phyloP scores from a whole-genome alignment of 208 protist species.

The Angomonas ambiguus region DNA sequence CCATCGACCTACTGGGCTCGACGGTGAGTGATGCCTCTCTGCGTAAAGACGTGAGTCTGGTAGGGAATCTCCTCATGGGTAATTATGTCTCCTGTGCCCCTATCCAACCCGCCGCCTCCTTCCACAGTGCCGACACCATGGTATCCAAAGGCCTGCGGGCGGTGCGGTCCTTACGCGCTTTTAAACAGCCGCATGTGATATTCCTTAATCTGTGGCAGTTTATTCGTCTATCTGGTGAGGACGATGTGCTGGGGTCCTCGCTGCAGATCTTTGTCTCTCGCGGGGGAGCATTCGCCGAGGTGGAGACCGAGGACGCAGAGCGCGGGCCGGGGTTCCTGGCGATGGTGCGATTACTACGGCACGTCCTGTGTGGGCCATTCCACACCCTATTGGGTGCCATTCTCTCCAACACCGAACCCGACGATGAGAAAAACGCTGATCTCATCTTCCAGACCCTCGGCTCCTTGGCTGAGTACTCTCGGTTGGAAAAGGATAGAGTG shows the following conservation, averaged over 20 bases:
- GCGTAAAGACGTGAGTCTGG: constrained; percentile 12
- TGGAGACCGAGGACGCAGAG: too few relatives aligned
- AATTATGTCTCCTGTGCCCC: constrained; percentile 3
- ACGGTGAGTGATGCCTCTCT: neutral
- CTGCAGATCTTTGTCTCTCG: constrained; percentile 21
- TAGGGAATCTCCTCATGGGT: constrained; percentile 3
- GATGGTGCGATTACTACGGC: constrained; percentile 16
- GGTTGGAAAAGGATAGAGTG: constrained; percentile 17
- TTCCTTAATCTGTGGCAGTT: constrained; percentile 27
- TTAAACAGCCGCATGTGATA: constrained; percentile 18
- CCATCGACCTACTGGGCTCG: constrained; percentile 19
- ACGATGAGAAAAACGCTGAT: constrained; percentile 8
- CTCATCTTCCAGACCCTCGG: constrained; percentile 12
- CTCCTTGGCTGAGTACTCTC: constrained; percentile 10
- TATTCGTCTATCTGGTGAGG: constrained; percentile 20
- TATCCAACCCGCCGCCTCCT: neutral
- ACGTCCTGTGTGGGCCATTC: constrained; percentile 25
- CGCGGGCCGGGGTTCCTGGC: too few relatives aligned
- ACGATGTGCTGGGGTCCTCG: constrained; percentile 29
- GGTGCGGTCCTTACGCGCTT: neutral
- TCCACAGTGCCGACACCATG: neutral
- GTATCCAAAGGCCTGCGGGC: neutral
- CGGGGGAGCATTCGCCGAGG: neutral
- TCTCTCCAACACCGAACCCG: constrained; percentile 24
- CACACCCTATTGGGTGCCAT: constrained; percentile 24